Conservation (phyloP, 2,329 filamentous ascomycete genomes). For the Colletotrichum coccodes region DNA sequence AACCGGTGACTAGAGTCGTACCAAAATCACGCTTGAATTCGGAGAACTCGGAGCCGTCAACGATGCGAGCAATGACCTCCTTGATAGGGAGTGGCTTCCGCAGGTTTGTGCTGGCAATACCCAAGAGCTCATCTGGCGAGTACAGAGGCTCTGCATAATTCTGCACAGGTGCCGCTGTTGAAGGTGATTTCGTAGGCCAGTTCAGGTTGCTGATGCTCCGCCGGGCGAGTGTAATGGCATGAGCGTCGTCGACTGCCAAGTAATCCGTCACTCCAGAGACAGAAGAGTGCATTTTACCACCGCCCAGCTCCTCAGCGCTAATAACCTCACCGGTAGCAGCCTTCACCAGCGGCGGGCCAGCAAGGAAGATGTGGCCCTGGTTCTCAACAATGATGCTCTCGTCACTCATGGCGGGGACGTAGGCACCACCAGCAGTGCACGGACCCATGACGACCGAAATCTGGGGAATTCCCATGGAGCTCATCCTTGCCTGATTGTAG, state of each 20-base stretch:
- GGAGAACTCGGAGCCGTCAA: conserved; percentile 88
- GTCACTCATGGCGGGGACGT: conserved; percentile 97
- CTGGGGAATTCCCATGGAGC: conserved; percentile 86
- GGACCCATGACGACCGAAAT: conserved; percentile 97
- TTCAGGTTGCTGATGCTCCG: conserved; percentile 90
- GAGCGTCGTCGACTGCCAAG: conserved; percentile 91
- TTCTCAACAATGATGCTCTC: conserved; percentile 96
- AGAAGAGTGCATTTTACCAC: conserved; percentile 88
- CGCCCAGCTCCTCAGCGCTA: conserved; percentile 89
- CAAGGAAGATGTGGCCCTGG: conserved; percentile 97
- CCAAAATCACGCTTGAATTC: conserved; percentile 97
- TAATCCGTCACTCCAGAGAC: conserved; percentile 96
- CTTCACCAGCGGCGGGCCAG: conserved; percentile 93
- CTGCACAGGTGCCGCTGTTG: conserved; percentile 47
- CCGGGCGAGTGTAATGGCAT: conserved; percentile 86
- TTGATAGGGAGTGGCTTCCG: conserved; percentile 86
- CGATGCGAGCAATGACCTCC: conserved; percentile 91
- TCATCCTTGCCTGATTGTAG: conserved; percentile 98
- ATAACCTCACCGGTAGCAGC: conserved; percentile 95
- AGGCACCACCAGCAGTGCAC: conserved; percentile 94
- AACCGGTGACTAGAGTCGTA: conserved; percentile 88
- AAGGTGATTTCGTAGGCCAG: conserved; percentile 70
- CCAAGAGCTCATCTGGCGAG: conserved; percentile 80
- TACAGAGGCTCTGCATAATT: conserved; percentile 82
- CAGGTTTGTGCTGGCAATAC: conserved; percentile 91